Conservation (phyloP, 139 green algal species). For the Mesotaenium endlicherianum region DNA sequence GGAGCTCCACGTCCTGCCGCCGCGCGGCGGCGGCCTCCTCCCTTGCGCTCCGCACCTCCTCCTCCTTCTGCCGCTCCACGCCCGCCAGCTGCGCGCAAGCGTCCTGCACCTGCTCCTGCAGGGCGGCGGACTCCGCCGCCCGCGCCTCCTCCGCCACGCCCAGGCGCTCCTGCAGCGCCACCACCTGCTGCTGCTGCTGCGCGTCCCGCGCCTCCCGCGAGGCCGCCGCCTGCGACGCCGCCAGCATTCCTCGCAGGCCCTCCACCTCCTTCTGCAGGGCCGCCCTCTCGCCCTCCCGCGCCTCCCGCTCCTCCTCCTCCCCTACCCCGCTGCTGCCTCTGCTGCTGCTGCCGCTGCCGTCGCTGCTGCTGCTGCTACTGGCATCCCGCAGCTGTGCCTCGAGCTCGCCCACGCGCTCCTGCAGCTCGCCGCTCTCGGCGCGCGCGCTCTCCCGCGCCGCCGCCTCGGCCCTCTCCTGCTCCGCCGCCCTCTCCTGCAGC, state of each 20-base stretch:
- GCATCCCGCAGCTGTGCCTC: too few relatives aligned
- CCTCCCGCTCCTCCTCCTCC: background rate
- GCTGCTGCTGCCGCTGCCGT: background rate
- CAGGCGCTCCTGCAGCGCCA: slow-evolving; percentile 17
- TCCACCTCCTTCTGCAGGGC: slow-evolving; percentile 5
- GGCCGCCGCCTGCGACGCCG: slow-evolving; percentile 3
- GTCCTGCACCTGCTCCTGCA: background rate
- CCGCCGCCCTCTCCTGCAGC: background rate
- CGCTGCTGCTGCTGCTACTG: too few relatives aligned
- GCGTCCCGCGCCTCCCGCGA: background rate
- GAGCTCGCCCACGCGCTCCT: background rate
- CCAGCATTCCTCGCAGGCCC: background rate
- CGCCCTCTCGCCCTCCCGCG: slow-evolving; percentile 4
- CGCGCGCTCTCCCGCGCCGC: background rate
- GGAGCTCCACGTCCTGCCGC: background rate
- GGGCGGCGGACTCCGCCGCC: background rate
- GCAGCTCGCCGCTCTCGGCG: background rate
- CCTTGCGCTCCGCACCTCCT: slow-evolving; percentile 7
- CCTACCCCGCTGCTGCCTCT: background rate
- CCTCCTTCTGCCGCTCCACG: background rate
- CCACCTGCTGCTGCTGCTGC: slow-evolving; percentile 13
- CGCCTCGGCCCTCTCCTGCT: background rate
- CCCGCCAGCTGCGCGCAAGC: background rate
- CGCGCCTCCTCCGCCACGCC: background rate
- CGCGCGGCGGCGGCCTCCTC: background rate